Evolutionary conservation across 2,329 filamentous ascomycete species (phyloP).

Genomic region (Ophiostoma quercus): DNA sequence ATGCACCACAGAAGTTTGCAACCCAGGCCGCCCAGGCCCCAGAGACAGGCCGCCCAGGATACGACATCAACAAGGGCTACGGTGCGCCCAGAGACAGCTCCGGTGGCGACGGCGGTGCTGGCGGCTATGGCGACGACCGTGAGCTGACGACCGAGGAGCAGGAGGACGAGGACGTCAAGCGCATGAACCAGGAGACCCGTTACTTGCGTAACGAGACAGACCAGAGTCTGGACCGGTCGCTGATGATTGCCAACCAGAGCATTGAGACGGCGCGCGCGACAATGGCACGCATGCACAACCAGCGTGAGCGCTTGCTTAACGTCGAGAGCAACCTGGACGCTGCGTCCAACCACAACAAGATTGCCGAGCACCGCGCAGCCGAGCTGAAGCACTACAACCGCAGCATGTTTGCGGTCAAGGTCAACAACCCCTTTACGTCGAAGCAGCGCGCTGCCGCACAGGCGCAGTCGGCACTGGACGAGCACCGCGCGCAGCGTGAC

Average conservation of each 20-base stretch:
- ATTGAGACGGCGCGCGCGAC: slow-evolving; percentile 68
- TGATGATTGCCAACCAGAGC: slow-evolving; percentile 61
- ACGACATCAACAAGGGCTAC: slow-evolving; percentile 4
- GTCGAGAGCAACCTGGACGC: slow-evolving; percentile 78
- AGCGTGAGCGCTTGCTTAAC: slow-evolving; percentile 76
- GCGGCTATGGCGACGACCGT: slow-evolving; percentile 61
- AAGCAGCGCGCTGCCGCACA: slow-evolving; percentile 58
- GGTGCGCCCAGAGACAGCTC: background rate
- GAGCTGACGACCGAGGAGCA: slow-evolving; percentile 77
- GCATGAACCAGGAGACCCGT: slow-evolving; percentile 67
- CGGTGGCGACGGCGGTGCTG: slow-evolving; percentile 33
- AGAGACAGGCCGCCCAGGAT: slow-evolving; percentile 42
- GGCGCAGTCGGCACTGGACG: slow-evolving; percentile 64
- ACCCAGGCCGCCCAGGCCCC: slow-evolving; percentile 30
- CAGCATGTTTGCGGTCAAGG: slow-evolving; percentile 84
- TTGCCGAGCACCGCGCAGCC: slow-evolving; percentile 72
- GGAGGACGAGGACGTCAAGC: slow-evolving; percentile 66
- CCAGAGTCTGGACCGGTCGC: slow-evolving; percentile 57
- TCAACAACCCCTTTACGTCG: slow-evolving; percentile 70
- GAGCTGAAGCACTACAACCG: slow-evolving; percentile 82
- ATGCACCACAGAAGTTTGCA: slow-evolving; percentile 47
- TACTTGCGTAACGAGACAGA: slow-evolving; percentile 66
- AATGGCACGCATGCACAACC: slow-evolving; percentile 66
- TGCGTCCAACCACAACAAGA: slow-evolving; percentile 67
- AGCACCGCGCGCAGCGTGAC: slow-evolving; percentile 60